phyloP scores from a whole-genome alignment of 2,329 filamentous ascomycete species.

The Ophiostoma populinum region DNA sequence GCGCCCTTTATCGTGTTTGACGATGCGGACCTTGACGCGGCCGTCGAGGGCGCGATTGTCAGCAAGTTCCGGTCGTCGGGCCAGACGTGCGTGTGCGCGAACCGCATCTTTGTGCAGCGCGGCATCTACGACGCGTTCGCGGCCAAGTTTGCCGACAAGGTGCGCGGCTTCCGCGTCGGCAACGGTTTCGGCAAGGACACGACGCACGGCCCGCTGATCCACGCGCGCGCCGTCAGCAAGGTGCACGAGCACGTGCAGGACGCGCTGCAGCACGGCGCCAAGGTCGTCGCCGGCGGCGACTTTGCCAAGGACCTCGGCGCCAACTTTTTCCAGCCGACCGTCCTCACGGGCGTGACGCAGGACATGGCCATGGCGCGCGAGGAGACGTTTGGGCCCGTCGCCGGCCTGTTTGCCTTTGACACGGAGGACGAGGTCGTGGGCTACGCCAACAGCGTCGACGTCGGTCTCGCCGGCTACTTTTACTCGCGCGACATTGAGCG shows the following conservation, averaged over 20 bases:
- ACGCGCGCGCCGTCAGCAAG: conserved; percentile 65
- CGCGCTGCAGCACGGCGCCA: conserved; percentile 59
- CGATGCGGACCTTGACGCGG: conserved; percentile 73
- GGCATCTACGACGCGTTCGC: conserved; percentile 65
- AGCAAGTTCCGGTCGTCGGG: conserved; percentile 91
- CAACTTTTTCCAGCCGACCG: conserved; percentile 83
- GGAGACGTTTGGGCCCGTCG: conserved; percentile 92
- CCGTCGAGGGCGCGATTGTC: conserved; percentile 65
- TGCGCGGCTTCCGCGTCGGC: conserved; percentile 59
- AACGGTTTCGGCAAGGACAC: conserved; percentile 51
- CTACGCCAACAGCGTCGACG: conserved; percentile 65
- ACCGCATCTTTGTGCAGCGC: conserved; percentile 64
- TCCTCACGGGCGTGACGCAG: conserved; percentile 69
- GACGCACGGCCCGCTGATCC: conserved; percentile 73
- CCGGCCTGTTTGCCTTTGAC: conserved; percentile 74
- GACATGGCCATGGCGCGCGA: conserved; percentile 74
- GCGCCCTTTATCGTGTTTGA: conserved; percentile 95
- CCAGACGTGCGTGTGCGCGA: conserved; percentile 88
- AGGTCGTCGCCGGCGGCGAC: conserved; percentile 58
- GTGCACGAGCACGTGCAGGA: conserved; percentile 67
- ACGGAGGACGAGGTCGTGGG: conserved; percentile 77
- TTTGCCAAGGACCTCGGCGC: conserved; percentile 54
- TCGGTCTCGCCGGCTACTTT: conserved; percentile 90
- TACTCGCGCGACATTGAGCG: conserved; percentile 51
- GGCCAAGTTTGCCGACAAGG: conserved; percentile 50